Evolutionary conservation across 2,329 filamentous ascomycete genomes (phyloP).

Genomic region (Fusarium sp.): DNA sequence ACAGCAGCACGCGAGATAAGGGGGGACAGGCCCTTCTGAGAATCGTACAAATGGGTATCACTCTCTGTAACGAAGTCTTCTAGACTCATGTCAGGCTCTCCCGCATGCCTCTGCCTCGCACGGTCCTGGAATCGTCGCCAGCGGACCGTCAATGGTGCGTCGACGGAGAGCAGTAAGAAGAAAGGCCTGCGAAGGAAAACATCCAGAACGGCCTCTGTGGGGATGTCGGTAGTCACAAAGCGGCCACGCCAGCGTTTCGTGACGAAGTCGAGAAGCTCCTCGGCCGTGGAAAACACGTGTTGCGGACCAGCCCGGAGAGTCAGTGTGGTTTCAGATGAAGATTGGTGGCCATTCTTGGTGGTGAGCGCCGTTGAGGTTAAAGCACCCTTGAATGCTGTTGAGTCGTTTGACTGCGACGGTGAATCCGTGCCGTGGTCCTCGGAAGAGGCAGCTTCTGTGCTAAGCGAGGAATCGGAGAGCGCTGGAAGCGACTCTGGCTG

Average conservation of each 20-base stretch:
- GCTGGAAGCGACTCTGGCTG: slow-evolving; percentile 29
- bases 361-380: slow-evolving; percentile 48
- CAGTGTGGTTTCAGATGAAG: slow-evolving; percentile 46
- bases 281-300: slow-evolving; percentile 70
- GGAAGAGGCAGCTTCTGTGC: slow-evolving; percentile 21
- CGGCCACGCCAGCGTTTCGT: slow-evolving; percentile 85
- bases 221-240: slow-evolving; percentile 89
- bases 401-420: slow-evolving; percentile 18
- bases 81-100: slow-evolving; percentile 56
- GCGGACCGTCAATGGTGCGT: slow-evolving; percentile 86
- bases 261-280: slow-evolving; percentile 83
- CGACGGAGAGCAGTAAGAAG: slow-evolving; percentile 92
- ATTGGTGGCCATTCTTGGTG: slow-evolving; percentile 45
- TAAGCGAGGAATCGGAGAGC: slow-evolving; percentile 18
- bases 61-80: slow-evolving; percentile 69
- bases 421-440: slow-evolving; percentile 23
- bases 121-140: slow-evolving; percentile 79
- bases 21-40: slow-evolving; percentile 74
- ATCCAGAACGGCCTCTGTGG: slow-evolving; percentile 79
- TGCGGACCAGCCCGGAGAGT: slow-evolving; percentile 45
- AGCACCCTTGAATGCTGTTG: slow-evolving; percentile 44
- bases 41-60: slow-evolving; percentile 82
- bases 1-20: slow-evolving; percentile 86
- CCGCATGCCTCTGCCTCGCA: slow-evolving; percentile 35
- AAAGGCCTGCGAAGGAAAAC: slow-evolving; percentile 84